Evolutionary conservation across 768 basidiomycete genomes (phyloP).

Genomic region (Tylopilus plumbeoviolaceoides): DNA sequence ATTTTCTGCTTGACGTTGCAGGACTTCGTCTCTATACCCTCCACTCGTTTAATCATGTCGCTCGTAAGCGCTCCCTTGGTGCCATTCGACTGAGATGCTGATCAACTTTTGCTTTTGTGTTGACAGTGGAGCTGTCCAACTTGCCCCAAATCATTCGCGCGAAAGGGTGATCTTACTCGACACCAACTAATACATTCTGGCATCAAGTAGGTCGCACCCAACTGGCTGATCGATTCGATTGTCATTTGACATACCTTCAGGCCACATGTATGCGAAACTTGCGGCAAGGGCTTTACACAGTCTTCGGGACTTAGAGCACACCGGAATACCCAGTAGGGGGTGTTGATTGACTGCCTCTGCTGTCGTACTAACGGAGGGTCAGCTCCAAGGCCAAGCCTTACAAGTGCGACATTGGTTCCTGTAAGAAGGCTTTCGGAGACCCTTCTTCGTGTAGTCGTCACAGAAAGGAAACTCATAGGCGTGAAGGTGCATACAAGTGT

Average conservation of each 20-base stretch:
- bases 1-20: conserved; percentile 37
- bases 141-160: conserved; percentile 49
- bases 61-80: conserved; percentile 13
- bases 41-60: conserved; percentile 18
- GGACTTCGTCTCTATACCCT: conserved; percentile 40
- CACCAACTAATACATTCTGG: conserved; percentile 51
- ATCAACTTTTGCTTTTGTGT: not conserved
- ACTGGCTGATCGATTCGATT: not conserved
- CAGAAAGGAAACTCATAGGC: conserved; percentile 53
- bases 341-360: not conserved
- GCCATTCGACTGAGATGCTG: not conserved
- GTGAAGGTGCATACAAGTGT: conserved; percentile 43
- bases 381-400: conserved; percentile 54
- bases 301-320: conserved; percentile 60
- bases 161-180: conserved; percentile 58
- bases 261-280: conserved; percentile 47
- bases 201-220: conserved; percentile 38
- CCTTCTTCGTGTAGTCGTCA: conserved; percentile 69
- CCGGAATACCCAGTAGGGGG: conserved; percentile 58
- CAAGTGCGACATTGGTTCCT: conserved; percentile 44
- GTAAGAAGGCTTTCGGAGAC: conserved; percentile 55
- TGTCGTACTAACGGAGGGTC: conserved; percentile 9
- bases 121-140: conserved; percentile 37
- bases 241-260: conserved; percentile 32
- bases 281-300: conserved; percentile 57